Evolutionary conservation across 169 alveolate genomes (phyloP).

Genomic region (Perkinsus olseni): DNA sequence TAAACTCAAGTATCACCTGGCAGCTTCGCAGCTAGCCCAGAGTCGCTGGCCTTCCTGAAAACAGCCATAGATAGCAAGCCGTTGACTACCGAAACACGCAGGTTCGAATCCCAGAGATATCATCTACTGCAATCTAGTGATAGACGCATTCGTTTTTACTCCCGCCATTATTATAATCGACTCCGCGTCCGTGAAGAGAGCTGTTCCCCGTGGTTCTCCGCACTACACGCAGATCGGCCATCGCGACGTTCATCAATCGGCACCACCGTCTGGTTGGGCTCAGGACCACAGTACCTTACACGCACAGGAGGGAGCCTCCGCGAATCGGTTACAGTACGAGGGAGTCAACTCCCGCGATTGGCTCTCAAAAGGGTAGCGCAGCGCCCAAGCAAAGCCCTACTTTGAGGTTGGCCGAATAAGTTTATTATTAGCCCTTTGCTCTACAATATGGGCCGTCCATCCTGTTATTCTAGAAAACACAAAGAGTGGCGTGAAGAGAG

Average conservation of each 20-base stretch:
- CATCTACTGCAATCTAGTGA: background rate
- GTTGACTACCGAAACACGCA: background rate
- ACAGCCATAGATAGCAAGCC: background rate
- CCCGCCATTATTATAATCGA: background rate
- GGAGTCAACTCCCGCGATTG: too few species aligned
- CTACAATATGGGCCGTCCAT: slow-evolving; percentile 64
- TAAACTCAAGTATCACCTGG: too few species aligned
- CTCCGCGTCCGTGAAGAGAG: background rate
- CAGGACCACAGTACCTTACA: background rate
- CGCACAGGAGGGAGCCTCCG: too few species aligned
- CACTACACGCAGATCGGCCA: background rate
- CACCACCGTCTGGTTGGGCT: background rate
- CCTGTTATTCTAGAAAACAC: slow-evolving; percentile 64
- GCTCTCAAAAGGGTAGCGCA: too few species aligned
- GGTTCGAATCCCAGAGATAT: background rate
- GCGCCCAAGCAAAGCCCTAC: too few species aligned
- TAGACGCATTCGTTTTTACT: background rate
- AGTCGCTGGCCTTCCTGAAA: background rate
- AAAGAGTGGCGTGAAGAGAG: slow-evolving; percentile 60
- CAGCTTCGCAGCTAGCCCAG: background rate
- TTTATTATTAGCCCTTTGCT: slow-evolving; percentile 52
- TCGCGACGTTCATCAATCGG: background rate
- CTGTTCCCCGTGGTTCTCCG: background rate
- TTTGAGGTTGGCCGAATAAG: slow-evolving; percentile 51
- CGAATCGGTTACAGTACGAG: too few species aligned